These are phyloP conservation scores for Hypoxylon sp. DNA, from an alignment of 2,329 filamentous ascomycete species.

Conservation along the genomic window DNA sequence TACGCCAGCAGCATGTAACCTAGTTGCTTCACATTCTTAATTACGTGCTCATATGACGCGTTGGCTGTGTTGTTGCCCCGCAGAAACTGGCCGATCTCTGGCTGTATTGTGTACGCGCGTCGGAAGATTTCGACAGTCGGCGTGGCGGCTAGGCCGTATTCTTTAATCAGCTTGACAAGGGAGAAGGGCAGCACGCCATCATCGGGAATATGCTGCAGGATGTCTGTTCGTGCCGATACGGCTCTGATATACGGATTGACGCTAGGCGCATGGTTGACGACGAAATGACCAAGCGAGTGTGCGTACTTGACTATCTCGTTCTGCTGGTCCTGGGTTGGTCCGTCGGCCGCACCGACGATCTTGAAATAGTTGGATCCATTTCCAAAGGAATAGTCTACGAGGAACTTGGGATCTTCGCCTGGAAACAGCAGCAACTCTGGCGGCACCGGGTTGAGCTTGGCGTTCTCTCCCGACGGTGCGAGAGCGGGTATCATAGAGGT, in stretches of 20 bases:
- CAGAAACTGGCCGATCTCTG: conserved; percentile 38
- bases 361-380: conserved; percentile 48
- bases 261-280: conserved; percentile 47
- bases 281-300: conserved; percentile 31
- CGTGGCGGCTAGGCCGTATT: conserved; percentile 43
- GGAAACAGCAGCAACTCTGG: conserved; percentile 36
- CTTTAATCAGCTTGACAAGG: conserved; percentile 39
- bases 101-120: conserved; percentile 47
- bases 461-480: conserved; percentile 26
- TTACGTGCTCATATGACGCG: conserved; percentile 58
- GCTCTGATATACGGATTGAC: conserved; percentile 39
- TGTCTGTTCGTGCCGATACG: conserved; percentile 42
- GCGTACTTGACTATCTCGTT: conserved; percentile 44
- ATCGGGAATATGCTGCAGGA: conserved; percentile 50
- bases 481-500: conserved; percentile 37
- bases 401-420: conserved; percentile 32
- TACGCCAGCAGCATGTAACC: conserved; percentile 51
- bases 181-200: conserved; percentile 41
- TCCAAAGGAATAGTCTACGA: conserved; percentile 43
- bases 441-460: conserved; percentile 35
- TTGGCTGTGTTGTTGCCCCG: conserved; percentile 40
- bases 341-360: conserved; percentile 31
- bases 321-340: conserved; percentile 45
- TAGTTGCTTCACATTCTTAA: conserved; percentile 61
- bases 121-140: conserved; percentile 49